These are phyloP conservation scores for Arthrobotrys sinensis DNA, from an alignment of 2,329 filamentous ascomycete genomes.

Conservation along the genomic window DNA sequence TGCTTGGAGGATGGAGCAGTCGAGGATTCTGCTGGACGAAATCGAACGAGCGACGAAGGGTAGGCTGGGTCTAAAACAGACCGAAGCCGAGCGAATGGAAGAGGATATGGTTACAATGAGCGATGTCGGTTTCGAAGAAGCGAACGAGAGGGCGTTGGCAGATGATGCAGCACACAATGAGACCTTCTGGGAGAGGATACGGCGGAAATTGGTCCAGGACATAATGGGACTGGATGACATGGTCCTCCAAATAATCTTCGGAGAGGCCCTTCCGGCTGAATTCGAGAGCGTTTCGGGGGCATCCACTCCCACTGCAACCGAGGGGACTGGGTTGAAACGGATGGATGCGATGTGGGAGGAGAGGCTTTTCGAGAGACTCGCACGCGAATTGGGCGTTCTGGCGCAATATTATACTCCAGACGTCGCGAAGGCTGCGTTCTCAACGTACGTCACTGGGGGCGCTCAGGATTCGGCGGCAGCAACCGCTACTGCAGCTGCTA, in stretches of 20 bases:
- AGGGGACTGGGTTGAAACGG: constrained; percentile 64
- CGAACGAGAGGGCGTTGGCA: constrained; percentile 71
- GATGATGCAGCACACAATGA: constrained; percentile 69
- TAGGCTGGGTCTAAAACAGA: constrained; percentile 67
- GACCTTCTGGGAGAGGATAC: constrained; percentile 84
- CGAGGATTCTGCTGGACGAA: constrained; percentile 85
- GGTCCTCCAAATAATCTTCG: constrained; percentile 86
- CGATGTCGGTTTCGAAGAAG: constrained; percentile 63
- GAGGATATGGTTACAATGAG: constrained; percentile 66
- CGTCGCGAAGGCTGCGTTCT: constrained; percentile 79
- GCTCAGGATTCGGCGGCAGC: constrained; percentile 13
- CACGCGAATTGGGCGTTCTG: constrained; percentile 86
- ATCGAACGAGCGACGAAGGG: constrained; percentile 87
- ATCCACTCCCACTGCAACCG: constrained; percentile 68
- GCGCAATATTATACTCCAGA: constrained; percentile 88
- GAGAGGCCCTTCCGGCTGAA: constrained; percentile 78
- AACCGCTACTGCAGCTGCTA: not conserved
- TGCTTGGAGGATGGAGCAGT: constrained; percentile 92
- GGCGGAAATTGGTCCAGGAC: constrained; percentile 87
- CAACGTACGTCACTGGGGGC: constrained; percentile 76
- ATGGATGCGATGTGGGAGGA: constrained; percentile 77
- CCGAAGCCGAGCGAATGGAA: constrained; percentile 64
- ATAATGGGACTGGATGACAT: constrained; percentile 92
- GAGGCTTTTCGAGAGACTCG: constrained; percentile 84
- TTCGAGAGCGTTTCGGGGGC: constrained; percentile 66